Evolutionary conservation across 1,284 basidiomycete genomes (phyloP).

Genomic region (Boletellus deceptivus): DNA sequence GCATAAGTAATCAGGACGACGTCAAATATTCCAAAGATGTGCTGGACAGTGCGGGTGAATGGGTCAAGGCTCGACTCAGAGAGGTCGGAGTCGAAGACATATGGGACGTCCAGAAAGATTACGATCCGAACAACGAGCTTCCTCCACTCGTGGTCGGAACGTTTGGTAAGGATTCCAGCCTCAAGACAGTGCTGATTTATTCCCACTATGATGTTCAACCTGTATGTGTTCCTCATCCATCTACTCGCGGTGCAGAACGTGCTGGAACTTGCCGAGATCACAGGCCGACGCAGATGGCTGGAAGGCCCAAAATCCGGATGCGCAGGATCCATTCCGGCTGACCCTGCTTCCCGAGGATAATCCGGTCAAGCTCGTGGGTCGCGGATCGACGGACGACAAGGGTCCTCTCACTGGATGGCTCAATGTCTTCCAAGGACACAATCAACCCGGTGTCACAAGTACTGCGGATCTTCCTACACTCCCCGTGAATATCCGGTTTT

Average conservation of each 20-base stretch:
- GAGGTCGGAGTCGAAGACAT: background rate
- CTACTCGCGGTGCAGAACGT: too few relatives aligned
- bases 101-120: background rate
- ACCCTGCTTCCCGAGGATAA: background rate
- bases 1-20: background rate
- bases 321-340: background rate
- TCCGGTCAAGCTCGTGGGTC: conserved; percentile 60
- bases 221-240: background rate
- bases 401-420: conserved; percentile 90
- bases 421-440: conserved; percentile 88
- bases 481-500: conserved; percentile 90
- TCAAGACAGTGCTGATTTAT: background rate
- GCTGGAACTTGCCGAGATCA: background rate
- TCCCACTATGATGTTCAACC: background rate
- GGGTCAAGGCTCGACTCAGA: background rate
- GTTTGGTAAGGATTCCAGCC: background rate
- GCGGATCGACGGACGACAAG: conserved; percentile 90
- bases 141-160: background rate
- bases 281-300: background rate
- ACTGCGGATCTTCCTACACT: conserved; percentile 56
- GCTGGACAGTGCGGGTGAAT: background rate
- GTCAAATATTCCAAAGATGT: background rate
- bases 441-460: conserved; percentile 22
- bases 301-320: background rate
- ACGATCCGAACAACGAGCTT: background rate